Conservation (phyloP, 225 moss, liverwort and hornwort genomes). For the Asterella californica region DNA sequence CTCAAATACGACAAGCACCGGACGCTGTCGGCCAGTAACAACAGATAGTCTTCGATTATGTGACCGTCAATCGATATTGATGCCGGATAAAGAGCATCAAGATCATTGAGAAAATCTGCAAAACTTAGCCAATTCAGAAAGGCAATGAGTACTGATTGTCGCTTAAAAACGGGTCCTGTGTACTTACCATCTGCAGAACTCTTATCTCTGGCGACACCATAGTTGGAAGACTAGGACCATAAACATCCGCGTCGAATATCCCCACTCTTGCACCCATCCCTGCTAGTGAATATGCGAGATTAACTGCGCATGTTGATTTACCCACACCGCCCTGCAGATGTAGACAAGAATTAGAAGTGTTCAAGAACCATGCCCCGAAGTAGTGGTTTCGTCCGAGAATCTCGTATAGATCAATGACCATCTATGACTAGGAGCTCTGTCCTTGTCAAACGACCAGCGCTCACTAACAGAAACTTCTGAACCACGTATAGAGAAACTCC, state of each 20-base stretch:
- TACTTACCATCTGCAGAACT: slow-evolving; percentile 76
- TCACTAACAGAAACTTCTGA: background rate
- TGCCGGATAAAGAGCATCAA: too few relatives aligned
- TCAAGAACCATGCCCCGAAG: background rate
- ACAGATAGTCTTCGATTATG: too few relatives aligned
- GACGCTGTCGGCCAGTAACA: too few relatives aligned
- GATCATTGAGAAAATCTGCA: background rate
- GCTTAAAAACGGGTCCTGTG: background rate
- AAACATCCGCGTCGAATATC: slow-evolving; percentile 93
- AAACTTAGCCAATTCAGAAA: background rate
- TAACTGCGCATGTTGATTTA: slow-evolving; percentile 93
- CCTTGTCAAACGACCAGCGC: background rate
- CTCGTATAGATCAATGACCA: background rate
- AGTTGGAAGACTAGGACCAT: slow-evolving; percentile 96
- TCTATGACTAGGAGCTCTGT: background rate
- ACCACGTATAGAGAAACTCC: background rate
- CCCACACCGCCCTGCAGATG: slow-evolving; percentile 83
- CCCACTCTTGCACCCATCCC: slow-evolving; percentile 99
- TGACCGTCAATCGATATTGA: too few relatives aligned
- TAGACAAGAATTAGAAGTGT: background rate
- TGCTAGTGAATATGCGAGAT: slow-evolving; percentile 86
- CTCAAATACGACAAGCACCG: too few relatives aligned
- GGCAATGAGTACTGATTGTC: background rate
- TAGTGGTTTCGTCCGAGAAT: background rate
- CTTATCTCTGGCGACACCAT: slow-evolving; percentile 93